phyloP scores from a whole-genome alignment of 495 filamentous ascomycete genomes.

The Aspergillus diversus region DNA sequence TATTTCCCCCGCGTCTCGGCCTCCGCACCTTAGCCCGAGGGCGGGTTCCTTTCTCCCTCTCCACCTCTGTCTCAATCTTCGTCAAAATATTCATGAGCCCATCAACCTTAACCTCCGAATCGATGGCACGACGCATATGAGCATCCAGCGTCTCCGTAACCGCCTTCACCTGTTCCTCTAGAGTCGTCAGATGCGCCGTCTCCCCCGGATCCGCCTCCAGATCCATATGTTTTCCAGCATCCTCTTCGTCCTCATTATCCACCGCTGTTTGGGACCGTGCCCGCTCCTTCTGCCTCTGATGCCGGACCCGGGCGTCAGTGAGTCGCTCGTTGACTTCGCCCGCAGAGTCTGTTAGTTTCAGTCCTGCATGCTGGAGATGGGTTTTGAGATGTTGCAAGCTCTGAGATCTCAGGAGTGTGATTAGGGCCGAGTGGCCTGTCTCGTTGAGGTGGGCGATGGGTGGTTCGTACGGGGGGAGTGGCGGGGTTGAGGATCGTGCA shows the following conservation, averaged over 20 bases:
- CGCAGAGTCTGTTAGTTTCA: conserved; percentile 45
- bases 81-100: conserved; percentile 35
- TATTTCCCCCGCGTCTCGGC: conserved; percentile 5
- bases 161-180: conserved; percentile 34
- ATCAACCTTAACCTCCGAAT: conserved; percentile 40
- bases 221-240: conserved; percentile 26
- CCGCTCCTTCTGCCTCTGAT: conserved; percentile 32
- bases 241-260: conserved; percentile 27
- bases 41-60: conserved; percentile 17
- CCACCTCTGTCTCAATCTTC: conserved; percentile 37
- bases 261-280: conserved; percentile 18
- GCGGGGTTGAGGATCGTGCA: conserved; percentile 20
- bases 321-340: conserved; percentile 53
- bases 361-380: conserved; percentile 40
- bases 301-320: conserved; percentile 37
- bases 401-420: conserved; percentile 35
- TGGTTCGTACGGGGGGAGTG: conserved; percentile 62
- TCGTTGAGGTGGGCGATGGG: conserved; percentile 53
- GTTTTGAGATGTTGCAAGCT: conserved; percentile 36
- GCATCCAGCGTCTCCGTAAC: conserved; percentile 44
- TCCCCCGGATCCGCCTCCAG: conserved; percentile 28
- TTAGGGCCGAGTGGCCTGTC: conserved; percentile 37
- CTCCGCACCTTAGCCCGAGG: conserved; percentile 10
- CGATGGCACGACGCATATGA: conserved; percentile 43
- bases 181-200: conserved; percentile 30